Conservation (phyloP, 2,329 filamentous ascomycete species). For the Sphaerostilbella broomeana region DNA sequence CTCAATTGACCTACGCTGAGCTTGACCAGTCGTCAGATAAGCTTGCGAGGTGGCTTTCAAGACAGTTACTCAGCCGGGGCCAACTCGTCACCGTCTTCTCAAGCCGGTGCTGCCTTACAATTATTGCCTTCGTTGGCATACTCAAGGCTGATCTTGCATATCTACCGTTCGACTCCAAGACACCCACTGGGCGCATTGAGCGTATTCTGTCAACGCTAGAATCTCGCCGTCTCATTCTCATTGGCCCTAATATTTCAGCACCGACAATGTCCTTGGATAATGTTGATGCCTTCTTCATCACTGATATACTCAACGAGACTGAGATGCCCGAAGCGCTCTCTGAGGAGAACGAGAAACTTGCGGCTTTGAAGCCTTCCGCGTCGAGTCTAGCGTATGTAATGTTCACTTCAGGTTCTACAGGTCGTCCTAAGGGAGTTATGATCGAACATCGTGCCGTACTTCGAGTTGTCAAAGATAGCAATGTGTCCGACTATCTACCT, state of each 20-base stretch:
- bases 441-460: constrained; percentile 16
- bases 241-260: constrained; percentile 6
- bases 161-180: constrained; percentile 18
- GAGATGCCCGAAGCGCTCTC: too few relatives aligned
- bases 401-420: constrained; percentile 14
- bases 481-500: neutral
- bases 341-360: too few relatives aligned
- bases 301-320: constrained; percentile 1
- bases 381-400: constrained; percentile 11
- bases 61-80: constrained; percentile 9
- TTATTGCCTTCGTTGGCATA: constrained; percentile 19
- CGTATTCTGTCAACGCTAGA: constrained; percentile 14
- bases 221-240: constrained; percentile 12
- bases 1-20: constrained; percentile 16
- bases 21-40: constrained; percentile 15
- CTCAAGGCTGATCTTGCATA: constrained; percentile 23
- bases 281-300: constrained; percentile 13
- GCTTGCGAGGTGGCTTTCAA: constrained; percentile 15
- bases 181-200: constrained; percentile 15
- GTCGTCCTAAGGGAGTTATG: constrained; percentile 10
- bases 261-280: constrained; percentile 1
- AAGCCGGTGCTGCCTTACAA: constrained; percentile 16
- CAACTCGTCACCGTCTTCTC: constrained; percentile 18
- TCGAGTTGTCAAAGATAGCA: constrained; percentile 1
- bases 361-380: neutral